Percentiles rank a stretch among this genome's conserved stretches.
phyloP scores from a whole-genome alignment of 129 eudicot genomes.

The Daucus carota region DH1_v3.0 NC_030387.2:32830501-32831000 shows the following conservation, averaged over 20 bases:
- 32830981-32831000: conserved; percentile 19
- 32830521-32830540: conserved; percentile 39
- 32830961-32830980: conserved; percentile 6
- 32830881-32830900: conserved; percentile 92
- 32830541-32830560: conserved; percentile 50
- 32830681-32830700: conserved; percentile 53
- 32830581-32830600: conserved; percentile 70
- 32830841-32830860: conserved; percentile 94
- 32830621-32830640: conserved; percentile 58
- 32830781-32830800: conserved; percentile 73
- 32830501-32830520: conserved; percentile 34
- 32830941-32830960: conserved; percentile 16
- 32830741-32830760: conserved; percentile 24
- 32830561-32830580: conserved; percentile 57
- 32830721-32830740: conserved; percentile 60
- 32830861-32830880: conserved; percentile 70
- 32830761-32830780: conserved; percentile 52
- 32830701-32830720: conserved; percentile 55
- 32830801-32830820: conserved; percentile 69
- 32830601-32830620: conserved; percentile 55
- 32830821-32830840: conserved; percentile 92
- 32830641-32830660: conserved; percentile 80
- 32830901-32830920: conserved; percentile 86
- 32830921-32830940: conserved; percentile 61
- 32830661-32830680: conserved; percentile 63